Base-by-base conservation (phyloP, 208 protist genomes). In the Lotmaria passim region DNA sequence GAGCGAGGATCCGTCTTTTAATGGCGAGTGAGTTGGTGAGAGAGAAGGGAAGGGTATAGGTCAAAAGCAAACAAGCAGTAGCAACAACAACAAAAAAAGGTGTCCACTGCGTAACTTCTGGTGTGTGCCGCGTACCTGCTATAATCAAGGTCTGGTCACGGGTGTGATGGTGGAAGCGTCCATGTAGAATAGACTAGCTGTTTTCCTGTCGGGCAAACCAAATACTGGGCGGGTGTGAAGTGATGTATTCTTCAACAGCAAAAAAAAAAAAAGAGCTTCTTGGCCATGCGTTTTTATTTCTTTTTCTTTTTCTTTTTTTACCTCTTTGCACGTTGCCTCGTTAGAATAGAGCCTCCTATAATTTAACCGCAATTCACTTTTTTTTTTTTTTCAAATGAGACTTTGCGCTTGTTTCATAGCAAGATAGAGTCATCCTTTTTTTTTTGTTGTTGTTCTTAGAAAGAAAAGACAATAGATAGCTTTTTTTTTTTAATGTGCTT, bases 261-360 rank as follows among this genome's bases (percentile, higher is more conserved):
- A 39, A 12, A 14, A 14, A 39, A 39, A 14, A 12, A 12, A 39
- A 12, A 6, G 36, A 14, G 36, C 24, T 56, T 17, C 31, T 24
- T 39, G 30, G 55, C 10, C 15, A 7, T 3, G 21, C 3, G 34
- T 4, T 21, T 39, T 21, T 15, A 19, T 43, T 43, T 38, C 30
- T 67, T 28, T 33, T 62, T 63, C 31, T 30, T 62, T 61, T 57
- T 12, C 41, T 46, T 72, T 21, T 33, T 69, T 24, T 36, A 36
- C 23, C 73, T 50, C 46, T 39, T 34, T 44, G 47, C 23, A 21
- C 46, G 33, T 73, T 5, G 41, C 15, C 12, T 39, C 8, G 36
- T 39, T 39, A 47, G 43, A 47, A 47, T 47, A 21, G 43, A 47
- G 43, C 43, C 7, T 5, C 7, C 7, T 47, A 23, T 7, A 21